A percentile compares a stretch with the other conserved stretches of the same genome.
phyloP scores from a whole-genome alignment of 495 filamentous ascomycete genomes.

The Podospora australis region DNA sequence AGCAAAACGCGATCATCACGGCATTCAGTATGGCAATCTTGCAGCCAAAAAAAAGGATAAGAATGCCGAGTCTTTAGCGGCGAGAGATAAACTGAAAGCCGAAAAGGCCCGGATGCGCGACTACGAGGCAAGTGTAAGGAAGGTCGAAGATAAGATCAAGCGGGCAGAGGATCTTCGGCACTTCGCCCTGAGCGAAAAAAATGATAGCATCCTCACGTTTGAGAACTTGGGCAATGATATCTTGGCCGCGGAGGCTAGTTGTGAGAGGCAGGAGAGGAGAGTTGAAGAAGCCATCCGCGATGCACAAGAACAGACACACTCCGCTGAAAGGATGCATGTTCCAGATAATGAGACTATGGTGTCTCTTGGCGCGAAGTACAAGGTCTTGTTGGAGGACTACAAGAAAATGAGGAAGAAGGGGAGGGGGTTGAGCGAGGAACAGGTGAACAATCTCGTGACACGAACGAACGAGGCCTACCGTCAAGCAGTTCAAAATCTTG shows the following conservation, averaged over 20 bases:
- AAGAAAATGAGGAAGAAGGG: constrained; percentile 23
- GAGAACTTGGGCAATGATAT: constrained; percentile 45
- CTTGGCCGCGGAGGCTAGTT: constrained; percentile 38
- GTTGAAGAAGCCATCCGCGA: constrained; percentile 43
- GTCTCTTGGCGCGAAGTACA: constrained; percentile 58
- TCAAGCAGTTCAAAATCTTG: constrained; percentile 31
- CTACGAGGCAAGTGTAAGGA: constrained; percentile 40
- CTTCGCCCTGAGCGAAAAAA: constrained; percentile 57
- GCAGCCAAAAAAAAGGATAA: constrained; percentile 30
- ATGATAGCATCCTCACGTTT: constrained; percentile 50
- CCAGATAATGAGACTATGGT: constrained; percentile 58
- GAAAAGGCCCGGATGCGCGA: constrained; percentile 36
- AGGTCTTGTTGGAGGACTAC: constrained; percentile 51
- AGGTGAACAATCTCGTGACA: constrained; percentile 47
- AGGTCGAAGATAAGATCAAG: constrained; percentile 53
- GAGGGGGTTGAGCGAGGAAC: constrained; percentile 61
- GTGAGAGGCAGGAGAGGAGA: constrained; percentile 26
- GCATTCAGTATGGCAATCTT: constrained; percentile 36
- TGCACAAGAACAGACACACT: constrained; percentile 51
- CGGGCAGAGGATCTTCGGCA: constrained; percentile 45
- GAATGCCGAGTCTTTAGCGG: constrained; percentile 27
- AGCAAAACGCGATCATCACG: constrained; percentile 30
- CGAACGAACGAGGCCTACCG: constrained; percentile 32
- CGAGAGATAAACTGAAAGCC: constrained; percentile 18
- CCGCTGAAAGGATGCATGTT: constrained; percentile 53